phyloP scores from a whole-genome alignment of 305 asterid genomes.

The Petunia hybrid region DNA sequence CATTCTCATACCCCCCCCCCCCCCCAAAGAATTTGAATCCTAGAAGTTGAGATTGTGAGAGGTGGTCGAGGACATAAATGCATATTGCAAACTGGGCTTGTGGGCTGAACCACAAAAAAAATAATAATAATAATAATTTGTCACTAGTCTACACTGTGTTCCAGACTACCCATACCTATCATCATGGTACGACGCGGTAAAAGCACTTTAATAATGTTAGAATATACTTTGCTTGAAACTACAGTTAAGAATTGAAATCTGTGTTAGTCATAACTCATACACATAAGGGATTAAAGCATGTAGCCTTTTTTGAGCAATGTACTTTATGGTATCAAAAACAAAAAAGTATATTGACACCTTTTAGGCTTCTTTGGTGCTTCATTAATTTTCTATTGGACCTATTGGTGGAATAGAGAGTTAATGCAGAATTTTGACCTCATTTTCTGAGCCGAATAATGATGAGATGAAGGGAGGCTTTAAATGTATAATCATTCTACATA shows the following conservation, averaged over 20 bases:
- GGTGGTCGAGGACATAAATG: not conserved
- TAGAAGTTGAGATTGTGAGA: conserved; percentile 11
- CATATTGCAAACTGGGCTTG: not conserved
- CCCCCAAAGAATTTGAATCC: not conserved
- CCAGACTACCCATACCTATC: not conserved
- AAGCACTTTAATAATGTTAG: conserved; percentile 6
- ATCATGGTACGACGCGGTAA: not conserved
- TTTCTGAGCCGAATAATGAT: conserved; percentile 21
- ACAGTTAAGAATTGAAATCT: not conserved
- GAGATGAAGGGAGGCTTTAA: conserved; percentile 26
- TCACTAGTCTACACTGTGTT: not conserved
- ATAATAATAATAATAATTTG: not conserved
- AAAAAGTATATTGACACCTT: not conserved
- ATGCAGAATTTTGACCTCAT: conserved; percentile 24
- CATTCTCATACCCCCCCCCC: not conserved
- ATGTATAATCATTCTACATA: not conserved
- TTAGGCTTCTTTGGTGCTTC: conserved; percentile 24
- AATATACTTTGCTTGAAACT: not conserved
- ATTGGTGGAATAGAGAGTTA: not conserved
- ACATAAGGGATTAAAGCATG: not conserved
- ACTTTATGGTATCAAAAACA: too few relatives aligned
- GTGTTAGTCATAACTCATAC: conserved; percentile 16
- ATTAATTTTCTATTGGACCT: not conserved
- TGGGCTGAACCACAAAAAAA: not conserved
- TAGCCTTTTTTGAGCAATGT: conserved; percentile 19